Base-by-base conservation (phyloP, 2,329 filamentous ascomycete genomes). In the Hypoxylon sp. region DNA sequence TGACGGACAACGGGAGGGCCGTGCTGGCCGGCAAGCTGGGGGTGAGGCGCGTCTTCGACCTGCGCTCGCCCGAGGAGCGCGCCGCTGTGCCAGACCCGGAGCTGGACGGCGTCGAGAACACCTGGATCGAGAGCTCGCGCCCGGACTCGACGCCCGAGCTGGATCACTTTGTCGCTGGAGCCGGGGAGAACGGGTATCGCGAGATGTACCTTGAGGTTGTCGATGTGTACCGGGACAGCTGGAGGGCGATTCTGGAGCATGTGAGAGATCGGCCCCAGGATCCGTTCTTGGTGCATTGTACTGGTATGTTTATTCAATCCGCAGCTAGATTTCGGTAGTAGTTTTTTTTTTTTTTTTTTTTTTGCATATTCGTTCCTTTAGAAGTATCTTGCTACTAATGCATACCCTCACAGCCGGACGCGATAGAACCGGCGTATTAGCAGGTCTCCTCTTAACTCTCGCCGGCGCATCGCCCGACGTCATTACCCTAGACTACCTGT, bases 271-370 rank as follows among this genome's bases (percentile, higher is more conserved):
- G 69, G 7, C 73, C 74, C 5, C 49, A 62, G 0, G 72, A 78
- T 61, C 71, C 73, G 11, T 73, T 81, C 51, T 54, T 82, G 36
- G 76, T 83, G 29, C 80, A 83, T 63, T 83, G 80, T 63, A 80
- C 76, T 6, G 79, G 79, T 80, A 59, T 59, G 73, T 67, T 11
- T 36, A 27, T 7, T n/a, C 11, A 7, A 11, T 12, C 7, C 17
- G 7, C 12, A 16, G 13, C 2, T 15, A 16, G 2, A 19, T 3
- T 19, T 13, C 3, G n/a, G n/a, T n/a, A n/a, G n/a, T n/a, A n/a
- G n/a, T n/a, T n/a, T n/a, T n/a, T n/a, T n/a, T n/a, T n/a, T n/a
- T n/a, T n/a, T n/a, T n/a, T n/a, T n/a, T n/a, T n/a, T n/a, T n/a
- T n/a, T n/a, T n/a, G n/a, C n/a, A n/a, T n/a, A n/a, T n/a, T n/a